Evolutionary conservation across 371 early-diverging fungal genomes (phyloP).

Genomic region (Apophysomyces ossiformis): DNA sequence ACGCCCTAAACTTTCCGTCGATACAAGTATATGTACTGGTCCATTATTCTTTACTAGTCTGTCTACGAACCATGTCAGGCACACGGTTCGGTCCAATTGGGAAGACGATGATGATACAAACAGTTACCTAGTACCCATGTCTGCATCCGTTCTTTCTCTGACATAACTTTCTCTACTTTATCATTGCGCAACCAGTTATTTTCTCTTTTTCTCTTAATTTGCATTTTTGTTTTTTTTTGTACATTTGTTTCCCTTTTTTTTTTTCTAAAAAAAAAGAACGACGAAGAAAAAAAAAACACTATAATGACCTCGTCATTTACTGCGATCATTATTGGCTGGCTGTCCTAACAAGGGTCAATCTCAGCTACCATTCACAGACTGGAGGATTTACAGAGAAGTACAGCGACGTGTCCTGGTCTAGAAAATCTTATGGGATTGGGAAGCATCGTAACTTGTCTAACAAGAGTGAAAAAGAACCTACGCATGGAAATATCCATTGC

Average conservation of each 20-base stretch:
- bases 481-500: no score
- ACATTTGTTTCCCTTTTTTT: background rate
- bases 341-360: background rate
- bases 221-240: background rate
- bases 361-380: no score
- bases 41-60: conserved; percentile 28
- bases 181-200: background rate
- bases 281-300: background rate
- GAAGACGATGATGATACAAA: conserved; percentile 14
- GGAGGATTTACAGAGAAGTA: no score
- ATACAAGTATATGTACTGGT: conserved; percentile 26
- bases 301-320: background rate
- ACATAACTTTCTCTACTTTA: background rate
- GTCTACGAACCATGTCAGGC: conserved; percentile 21
- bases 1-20: conserved; percentile 23
- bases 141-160: conserved; percentile 14
- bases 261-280: background rate
- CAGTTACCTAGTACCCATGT: conserved; percentile 23
- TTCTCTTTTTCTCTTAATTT: background rate
- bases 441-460: no score
- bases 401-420: no score
- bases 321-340: background rate
- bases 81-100: conserved; percentile 8
- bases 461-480: no score
- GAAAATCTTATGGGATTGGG: no score